A percentile compares a stretch with the other conserved stretches of the same genome.
Evolutionary conservation across 176 grass and related monocot genomes (phyloP).

Genomic region (Elaeis guineensis): DNA sequence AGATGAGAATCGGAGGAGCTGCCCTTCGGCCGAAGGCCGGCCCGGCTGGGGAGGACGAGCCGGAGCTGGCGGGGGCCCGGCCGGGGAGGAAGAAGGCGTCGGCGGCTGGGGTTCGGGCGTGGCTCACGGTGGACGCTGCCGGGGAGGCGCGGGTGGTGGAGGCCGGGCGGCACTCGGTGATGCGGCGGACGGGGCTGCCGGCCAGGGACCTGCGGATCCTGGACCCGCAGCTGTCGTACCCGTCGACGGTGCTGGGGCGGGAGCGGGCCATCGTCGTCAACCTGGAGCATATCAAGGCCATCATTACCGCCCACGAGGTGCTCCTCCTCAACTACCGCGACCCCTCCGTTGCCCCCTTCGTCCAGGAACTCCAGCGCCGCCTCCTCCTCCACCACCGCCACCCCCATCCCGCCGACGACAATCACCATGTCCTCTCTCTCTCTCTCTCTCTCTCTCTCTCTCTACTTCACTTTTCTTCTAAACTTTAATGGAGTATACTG

Average conservation of each 20-base stretch:
- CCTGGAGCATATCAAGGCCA: slow-evolving; percentile 57
- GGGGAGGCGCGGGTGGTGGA: slow-evolving; percentile 21
- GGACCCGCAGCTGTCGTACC: slow-evolving; percentile 43
- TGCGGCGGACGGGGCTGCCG: slow-evolving; percentile 39
- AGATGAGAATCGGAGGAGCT: no score
- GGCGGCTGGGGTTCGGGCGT: slow-evolving; percentile 9
- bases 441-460: no score
- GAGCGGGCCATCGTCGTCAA: slow-evolving; percentile 56
- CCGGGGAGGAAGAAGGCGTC: slow-evolving; percentile 3
- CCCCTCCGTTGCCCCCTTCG: slow-evolving; percentile 35
- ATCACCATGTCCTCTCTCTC: no score
- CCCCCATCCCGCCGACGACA: background rate
- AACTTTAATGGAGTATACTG: no score
- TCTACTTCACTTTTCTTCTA: no score
- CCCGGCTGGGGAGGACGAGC: no score
- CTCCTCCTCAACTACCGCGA: slow-evolving; percentile 40
- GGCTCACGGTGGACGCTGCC: slow-evolving; percentile 21
- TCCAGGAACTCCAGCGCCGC: slow-evolving; percentile 30
- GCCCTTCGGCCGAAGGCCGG: no score
- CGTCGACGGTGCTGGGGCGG: slow-evolving; percentile 29
- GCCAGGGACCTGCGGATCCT: slow-evolving; percentile 35
- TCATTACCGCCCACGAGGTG: slow-evolving; percentile 63
- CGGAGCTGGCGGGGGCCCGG: background rate
- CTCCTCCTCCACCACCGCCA: slow-evolving; percentile 1
- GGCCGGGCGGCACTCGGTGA: slow-evolving; percentile 30